phyloP scores from a whole-genome alignment of 2,329 filamentous ascomycete species.

The Cladosporium sp. region DNA sequence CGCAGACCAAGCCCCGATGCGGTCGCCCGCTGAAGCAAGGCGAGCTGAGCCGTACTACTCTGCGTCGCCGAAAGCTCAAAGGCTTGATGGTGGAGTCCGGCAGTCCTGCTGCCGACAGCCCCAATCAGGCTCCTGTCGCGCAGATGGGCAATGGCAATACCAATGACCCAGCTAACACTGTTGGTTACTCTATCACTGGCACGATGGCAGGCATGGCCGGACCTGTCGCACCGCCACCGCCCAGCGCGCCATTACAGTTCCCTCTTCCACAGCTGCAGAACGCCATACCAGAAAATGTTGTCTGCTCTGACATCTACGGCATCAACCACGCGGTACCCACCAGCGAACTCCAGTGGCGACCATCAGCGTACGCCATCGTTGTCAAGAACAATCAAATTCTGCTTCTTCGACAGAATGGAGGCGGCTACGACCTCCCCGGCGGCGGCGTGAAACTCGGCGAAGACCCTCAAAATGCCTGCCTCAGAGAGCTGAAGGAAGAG shows the following conservation, averaged over 20 bases:
- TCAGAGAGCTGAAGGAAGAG: constrained; percentile 22
- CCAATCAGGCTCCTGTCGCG: not conserved
- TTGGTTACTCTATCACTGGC: not conserved
- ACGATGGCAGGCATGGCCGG: not conserved
- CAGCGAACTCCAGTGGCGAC: constrained; percentile 20
- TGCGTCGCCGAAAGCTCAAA: not conserved
- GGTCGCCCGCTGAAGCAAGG: constrained; percentile 1
- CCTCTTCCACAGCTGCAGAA: not conserved
- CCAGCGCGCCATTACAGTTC: not conserved
- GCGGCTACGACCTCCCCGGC: constrained; percentile 21
- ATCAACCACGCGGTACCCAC: constrained; percentile 3
- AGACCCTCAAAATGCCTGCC: constrained; percentile 15
- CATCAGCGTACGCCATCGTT: constrained; percentile 22
- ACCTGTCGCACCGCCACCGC: not conserved
- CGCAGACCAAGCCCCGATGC: not conserved
- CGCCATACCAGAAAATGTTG: not conserved
- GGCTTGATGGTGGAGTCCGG: not conserved
- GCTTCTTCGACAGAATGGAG: constrained; percentile 14
- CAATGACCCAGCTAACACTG: not conserved
- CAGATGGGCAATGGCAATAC: not conserved
- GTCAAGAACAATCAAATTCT: constrained; percentile 9
- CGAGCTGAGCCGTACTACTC: constrained; percentile 1
- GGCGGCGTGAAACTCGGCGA: constrained; percentile 21
- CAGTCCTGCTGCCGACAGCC: not conserved
- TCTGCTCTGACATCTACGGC: constrained; percentile 17